phyloP scores from a whole-genome alignment of 441 rosid genomes.

The Macaranga tanarius region DNA sequence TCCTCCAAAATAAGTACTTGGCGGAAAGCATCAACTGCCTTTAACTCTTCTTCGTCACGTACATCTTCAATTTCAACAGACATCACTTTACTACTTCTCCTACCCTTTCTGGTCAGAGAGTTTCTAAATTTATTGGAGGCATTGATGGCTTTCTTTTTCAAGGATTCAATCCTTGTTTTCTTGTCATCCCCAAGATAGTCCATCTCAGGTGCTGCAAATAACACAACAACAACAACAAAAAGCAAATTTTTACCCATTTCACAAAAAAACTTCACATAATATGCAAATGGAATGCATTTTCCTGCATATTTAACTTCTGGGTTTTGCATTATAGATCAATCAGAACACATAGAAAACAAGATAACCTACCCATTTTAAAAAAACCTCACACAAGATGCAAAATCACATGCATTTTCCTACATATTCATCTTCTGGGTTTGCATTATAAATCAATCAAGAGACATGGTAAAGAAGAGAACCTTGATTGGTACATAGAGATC shows the following conservation, averaged over 20 bases:
- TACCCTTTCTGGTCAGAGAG: constrained; percentile 56
- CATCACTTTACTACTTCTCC: constrained; percentile 74
- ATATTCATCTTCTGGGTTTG: not conserved
- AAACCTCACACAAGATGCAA: no score
- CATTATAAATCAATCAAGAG: no score
- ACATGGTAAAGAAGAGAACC: constrained; percentile 23
- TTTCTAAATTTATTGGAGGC: constrained; percentile 69
- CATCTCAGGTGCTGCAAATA: constrained; percentile 33
- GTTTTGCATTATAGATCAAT: not conserved
- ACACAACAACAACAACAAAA: not conserved
- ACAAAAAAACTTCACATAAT: no score
- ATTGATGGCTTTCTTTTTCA: constrained; percentile 57
- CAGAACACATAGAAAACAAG: not conserved
- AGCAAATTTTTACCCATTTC: not conserved
- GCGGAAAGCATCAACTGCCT: constrained; percentile 77
- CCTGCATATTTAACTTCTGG: not conserved
- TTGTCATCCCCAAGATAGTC: constrained; percentile 47
- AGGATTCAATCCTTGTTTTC: constrained; percentile 51
- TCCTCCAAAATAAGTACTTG: constrained; percentile 66
- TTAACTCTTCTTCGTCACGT: constrained; percentile 67
- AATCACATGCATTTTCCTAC: not conserved
- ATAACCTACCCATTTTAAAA: constrained; percentile 23
- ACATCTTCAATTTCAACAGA: constrained; percentile 68
- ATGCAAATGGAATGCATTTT: no score
- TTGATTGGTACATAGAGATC: constrained; percentile 34